A percentile compares a stretch with the other conserved stretches of the same genome.
phyloP scores from a whole-genome alignment of 2,329 filamentous ascomycete genomes.

The Penicillium sp. region DNA sequence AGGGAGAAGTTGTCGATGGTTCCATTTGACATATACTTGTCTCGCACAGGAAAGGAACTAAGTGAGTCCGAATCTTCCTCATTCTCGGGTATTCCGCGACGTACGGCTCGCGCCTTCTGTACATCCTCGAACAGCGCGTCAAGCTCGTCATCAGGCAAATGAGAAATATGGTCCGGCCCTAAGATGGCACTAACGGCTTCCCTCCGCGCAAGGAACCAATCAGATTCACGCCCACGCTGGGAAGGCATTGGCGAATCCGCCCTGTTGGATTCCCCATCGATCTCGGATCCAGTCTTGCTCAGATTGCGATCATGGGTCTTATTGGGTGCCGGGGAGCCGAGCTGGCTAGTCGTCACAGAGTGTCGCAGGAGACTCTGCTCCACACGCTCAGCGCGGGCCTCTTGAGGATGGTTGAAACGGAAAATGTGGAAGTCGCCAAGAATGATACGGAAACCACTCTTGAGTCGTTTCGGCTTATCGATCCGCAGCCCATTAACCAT shows the following conservation, averaged over 20 bases:
- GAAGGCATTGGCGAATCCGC: conserved; percentile 75
- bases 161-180: conserved; percentile 84
- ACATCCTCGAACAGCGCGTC: conserved; percentile 93
- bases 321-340: conserved; percentile 62
- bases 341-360: conserved; percentile 63
- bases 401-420: conserved; percentile 95
- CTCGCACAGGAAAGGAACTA: conserved; percentile 79
- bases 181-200: conserved; percentile 91
- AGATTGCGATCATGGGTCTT: conserved; percentile 74
- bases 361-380: conserved; percentile 85
- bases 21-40: conserved; percentile 93
- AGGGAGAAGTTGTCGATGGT: conserved; percentile 95
- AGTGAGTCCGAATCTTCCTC: conserved; percentile 84
- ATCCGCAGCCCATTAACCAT: conserved; percentile 97
- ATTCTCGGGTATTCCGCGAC: conserved; percentile 64
- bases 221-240: conserved; percentile 69
- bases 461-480: conserved; percentile 76
- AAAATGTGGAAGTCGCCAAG: conserved; percentile 98
- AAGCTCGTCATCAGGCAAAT: conserved; percentile 87
- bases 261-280: conserved; percentile 67
- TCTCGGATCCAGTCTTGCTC: conserved; percentile 75
- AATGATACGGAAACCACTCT: conserved; percentile 92
- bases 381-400: conserved; percentile 86
- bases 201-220: conserved; percentile 89
- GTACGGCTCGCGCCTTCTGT: conserved; percentile 79